Conservation (phyloP, 371 early-diverging fungal genomes). For the Globomyces sp. region DNA sequence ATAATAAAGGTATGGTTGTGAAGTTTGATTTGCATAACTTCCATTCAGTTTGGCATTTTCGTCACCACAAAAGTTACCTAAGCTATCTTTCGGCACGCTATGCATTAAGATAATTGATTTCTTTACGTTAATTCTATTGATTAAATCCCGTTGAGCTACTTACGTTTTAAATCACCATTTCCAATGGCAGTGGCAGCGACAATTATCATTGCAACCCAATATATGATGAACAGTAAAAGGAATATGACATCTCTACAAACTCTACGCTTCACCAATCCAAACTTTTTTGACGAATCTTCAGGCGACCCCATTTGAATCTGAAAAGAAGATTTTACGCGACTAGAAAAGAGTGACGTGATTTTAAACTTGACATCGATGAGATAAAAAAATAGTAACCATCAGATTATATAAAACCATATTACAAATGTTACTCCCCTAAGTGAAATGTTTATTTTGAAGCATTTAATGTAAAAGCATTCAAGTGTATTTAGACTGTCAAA, state of each 20-base stretch:
- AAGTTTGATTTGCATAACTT: slow-evolving; percentile 21
- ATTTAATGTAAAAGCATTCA: too few species aligned
- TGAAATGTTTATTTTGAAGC: too few species aligned
- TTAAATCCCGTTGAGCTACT: too few species aligned
- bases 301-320: not conserved
- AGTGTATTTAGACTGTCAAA: too few species aligned
- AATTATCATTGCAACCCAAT: slow-evolving; percentile 41
- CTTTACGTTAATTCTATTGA: too few species aligned
- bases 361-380: too few species aligned
- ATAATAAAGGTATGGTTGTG: slow-evolving; percentile 35
- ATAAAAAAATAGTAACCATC: too few species aligned
- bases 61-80: slow-evolving; percentile 36
- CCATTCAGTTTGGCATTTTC: slow-evolving; percentile 4
- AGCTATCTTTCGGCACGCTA: slow-evolving; percentile 28
- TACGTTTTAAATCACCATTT: slow-evolving; percentile 28
- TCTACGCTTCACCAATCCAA: slow-evolving; percentile 19
- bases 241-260: slow-evolving; percentile 36
- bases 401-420: too few species aligned
- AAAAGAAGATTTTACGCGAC: too few species aligned
- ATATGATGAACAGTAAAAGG: slow-evolving; percentile 34
- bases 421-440: too few species aligned
- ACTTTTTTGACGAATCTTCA: not conserved
- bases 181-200: slow-evolving; percentile 34
- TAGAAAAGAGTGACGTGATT: too few species aligned
- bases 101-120: slow-evolving; percentile 25